These are phyloP conservation scores for Stachybotrys chartarum DNA, from an alignment of 2,329 filamentous ascomycete genomes.

Conservation along the genomic window DNA sequence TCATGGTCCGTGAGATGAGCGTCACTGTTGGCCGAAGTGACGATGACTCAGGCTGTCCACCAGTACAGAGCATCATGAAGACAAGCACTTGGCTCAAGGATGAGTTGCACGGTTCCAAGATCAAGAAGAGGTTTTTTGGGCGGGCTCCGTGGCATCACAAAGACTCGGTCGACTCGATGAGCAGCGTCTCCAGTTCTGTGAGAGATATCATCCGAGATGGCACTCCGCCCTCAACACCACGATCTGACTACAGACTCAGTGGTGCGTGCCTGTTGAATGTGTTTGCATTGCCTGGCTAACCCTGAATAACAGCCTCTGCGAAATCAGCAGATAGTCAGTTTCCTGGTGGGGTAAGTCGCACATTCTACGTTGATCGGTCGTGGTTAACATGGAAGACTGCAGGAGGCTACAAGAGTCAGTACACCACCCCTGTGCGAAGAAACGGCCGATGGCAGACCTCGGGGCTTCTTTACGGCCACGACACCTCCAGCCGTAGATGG, in stretches of 20 bases:
- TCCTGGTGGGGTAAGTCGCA: constrained; percentile 24
- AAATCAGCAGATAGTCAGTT: constrained; percentile 15
- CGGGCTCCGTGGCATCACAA: constrained; percentile 33
- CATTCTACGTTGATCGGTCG: background rate
- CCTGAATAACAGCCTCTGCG: constrained; percentile 4
- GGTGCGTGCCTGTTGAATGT: constrained; percentile 3
- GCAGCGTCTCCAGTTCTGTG: constrained; percentile 34
- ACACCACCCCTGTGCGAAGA: constrained; percentile 37
- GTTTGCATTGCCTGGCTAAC: background rate
- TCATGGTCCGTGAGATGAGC: background rate
- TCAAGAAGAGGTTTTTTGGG: constrained; percentile 30
- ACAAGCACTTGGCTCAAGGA: constrained; percentile 22
- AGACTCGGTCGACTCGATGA: constrained; percentile 27
- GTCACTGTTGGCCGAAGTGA: background rate
- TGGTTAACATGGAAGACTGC: background rate
- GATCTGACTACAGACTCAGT: constrained; percentile 7
- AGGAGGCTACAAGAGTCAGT: constrained; percentile 43
- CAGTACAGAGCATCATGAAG: constrained; percentile 12
- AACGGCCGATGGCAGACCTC: constrained; percentile 26
- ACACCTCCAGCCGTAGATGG: constrained; percentile 16
- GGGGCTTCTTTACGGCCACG: constrained; percentile 36
- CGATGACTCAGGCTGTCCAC: background rate
- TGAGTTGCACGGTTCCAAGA: constrained; percentile 17
- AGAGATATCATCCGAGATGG: constrained; percentile 29
- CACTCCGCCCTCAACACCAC: constrained; percentile 23